Evolutionary conservation across 1,284 basidiomycete species (phyloP).

Genomic region (Mycosarcoma mackinlayi): DNA sequence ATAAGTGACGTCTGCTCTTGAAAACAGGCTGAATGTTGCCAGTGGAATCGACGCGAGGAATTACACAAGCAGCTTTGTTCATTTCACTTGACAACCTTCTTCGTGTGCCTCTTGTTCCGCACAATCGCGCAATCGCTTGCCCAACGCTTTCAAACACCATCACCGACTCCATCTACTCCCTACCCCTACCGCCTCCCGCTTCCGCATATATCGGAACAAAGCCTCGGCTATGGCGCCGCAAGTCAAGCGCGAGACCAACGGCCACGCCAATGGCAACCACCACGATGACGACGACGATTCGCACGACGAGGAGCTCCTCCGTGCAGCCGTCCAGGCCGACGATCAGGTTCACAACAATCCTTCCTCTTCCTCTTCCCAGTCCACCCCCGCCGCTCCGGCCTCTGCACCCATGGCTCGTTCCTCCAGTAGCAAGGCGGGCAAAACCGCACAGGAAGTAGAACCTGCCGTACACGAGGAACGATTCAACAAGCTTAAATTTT

Average conservation of each 20-base stretch:
- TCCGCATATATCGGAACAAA: constrained; percentile 5
- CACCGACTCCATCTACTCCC: neutral
- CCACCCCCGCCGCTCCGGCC: constrained; percentile 11
- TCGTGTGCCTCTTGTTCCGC: neutral
- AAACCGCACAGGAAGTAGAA: constrained; percentile 33
- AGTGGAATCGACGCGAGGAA: no score
- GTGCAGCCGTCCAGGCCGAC: constrained; percentile 41
- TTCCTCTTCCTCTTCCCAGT: constrained; percentile 3
- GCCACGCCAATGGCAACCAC: constrained; percentile 18
- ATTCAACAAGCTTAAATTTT: constrained; percentile 58
- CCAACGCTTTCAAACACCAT: neutral
- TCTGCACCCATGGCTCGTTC: constrained; percentile 33
- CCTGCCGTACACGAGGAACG: constrained; percentile 49
- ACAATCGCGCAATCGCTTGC: no score
- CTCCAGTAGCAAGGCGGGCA: constrained; percentile 11
- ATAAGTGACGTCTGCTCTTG: no score
- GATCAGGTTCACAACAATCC: constrained; percentile 21
- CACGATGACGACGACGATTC: constrained; percentile 34
- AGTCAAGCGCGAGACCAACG: constrained; percentile 7
- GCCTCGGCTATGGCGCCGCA: constrained; percentile 16
- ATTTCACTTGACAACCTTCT: neutral
- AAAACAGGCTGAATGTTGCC: no score
- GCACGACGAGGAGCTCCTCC: constrained; percentile 72
- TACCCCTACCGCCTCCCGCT: neutral
- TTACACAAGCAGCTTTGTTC: neutral